phyloP scores from a whole-genome alignment of 345 rosid genomes.

The Murraya koenigii region DNA sequence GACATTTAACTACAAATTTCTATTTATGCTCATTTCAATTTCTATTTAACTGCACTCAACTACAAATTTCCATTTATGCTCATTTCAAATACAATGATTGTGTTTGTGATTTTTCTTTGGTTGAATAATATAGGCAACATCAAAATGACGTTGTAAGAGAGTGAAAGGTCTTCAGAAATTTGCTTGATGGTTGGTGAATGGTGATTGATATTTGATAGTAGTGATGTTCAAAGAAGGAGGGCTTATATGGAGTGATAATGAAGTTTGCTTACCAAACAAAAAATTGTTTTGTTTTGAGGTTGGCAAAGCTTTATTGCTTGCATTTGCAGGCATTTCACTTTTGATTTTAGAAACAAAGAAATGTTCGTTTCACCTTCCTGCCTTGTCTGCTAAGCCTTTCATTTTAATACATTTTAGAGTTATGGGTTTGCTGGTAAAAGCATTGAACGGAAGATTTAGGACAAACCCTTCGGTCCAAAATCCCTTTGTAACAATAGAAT shows the following conservation, averaged over 20 bases:
- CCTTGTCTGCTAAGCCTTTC: constrained; percentile 37
- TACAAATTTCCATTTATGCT: not conserved
- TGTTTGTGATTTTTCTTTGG: not conserved
- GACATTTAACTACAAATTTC: not conserved
- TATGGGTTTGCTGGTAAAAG: not conserved
- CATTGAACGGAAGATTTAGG: not conserved
- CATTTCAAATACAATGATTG: not conserved
- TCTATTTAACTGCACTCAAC: not conserved
- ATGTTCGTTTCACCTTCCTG: constrained; percentile 48
- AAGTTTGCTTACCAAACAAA: constrained; percentile 39
- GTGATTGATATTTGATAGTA: constrained; percentile 23
- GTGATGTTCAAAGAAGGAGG: constrained; percentile 8
- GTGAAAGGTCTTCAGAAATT: not conserved
- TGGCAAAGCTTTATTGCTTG: constrained; percentile 46
- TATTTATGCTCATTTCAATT: not conserved
- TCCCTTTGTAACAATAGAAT: not conserved
- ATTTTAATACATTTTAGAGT: not conserved
- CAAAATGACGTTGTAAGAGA: not conserved
- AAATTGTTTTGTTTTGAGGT: constrained; percentile 1
- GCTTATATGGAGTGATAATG: constrained; percentile 29
- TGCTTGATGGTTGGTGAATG: constrained; percentile 28
- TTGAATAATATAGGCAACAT: not conserved
- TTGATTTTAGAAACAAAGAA: constrained; percentile 12
- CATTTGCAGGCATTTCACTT: constrained; percentile 32
- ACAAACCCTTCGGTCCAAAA: not conserved